Evolutionary conservation across 805 yeast species (phyloP), one percentile per base, ranked within the genome.

Genomic region (Kodamaea fukazawae): DNA sequence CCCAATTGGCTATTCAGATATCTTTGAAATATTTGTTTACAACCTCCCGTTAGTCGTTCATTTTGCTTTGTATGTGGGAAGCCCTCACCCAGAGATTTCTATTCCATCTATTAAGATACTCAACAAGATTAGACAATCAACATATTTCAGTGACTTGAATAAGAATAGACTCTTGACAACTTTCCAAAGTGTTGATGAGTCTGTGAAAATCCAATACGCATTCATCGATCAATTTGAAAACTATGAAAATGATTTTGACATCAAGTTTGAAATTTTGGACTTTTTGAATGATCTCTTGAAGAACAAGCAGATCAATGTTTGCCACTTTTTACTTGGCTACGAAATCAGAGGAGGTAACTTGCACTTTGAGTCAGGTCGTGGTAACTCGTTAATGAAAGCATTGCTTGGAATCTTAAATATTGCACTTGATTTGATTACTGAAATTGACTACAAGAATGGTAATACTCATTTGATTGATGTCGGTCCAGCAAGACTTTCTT

Each of bases 281-380:
- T 83, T 83, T 50, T 53, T 90, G 37, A 62, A 68, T 32, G 55
- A 58, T 3, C 76, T 78, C 44, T 61, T 87, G 36, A 61, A 65
- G 7, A 61, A 68, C 0, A 62, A 66, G 6, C 63, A 60, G 11
- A 72, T 79, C 4, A 72, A 82, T 0, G 71, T 84, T 1, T 66
- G 91, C 1, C 97, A 89, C 55, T 81, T 83, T 49, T 57, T 91
- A 7, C 68, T 91, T 1, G 98, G 98, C 0, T 88, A 81, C 58
- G 79, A 77, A 30, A 51, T 62, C 48, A 43, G 61, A 50, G 75
- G 66, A 4, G 63, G 54, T 1, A 76, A 72, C 37, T 67, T 73
- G n/a, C 44, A 35, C 34, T 12, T 32, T 7, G 79, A 79, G 2
- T 46, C 58, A 3, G 55, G 67, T 1, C 54, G 63, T 1, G 79